phyloP scores from a whole-genome alignment of 371 early-diverging fungal species.

The Syncephalastrum contaminatum region DNA sequence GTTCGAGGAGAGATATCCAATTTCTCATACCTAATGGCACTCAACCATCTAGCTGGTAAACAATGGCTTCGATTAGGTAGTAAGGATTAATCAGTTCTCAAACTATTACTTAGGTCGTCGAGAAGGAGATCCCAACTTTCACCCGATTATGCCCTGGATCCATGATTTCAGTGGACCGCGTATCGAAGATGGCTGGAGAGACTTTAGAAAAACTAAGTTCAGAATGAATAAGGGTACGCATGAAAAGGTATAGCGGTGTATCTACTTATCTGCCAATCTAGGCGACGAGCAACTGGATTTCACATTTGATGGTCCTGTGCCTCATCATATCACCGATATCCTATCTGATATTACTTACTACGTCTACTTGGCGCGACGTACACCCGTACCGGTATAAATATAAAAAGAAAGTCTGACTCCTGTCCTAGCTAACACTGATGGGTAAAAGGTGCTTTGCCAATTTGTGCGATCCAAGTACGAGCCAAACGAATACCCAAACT shows the following conservation, averaged over 20 bases:
- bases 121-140: constrained; percentile 67
- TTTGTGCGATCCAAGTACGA: constrained; percentile 72
- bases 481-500: constrained; percentile 69
- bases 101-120: constrained; percentile 45
- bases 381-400: constrained; percentile 56
- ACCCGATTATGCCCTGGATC: constrained; percentile 76
- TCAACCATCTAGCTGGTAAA: constrained; percentile 76
- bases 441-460: constrained; percentile 52
- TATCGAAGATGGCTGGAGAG: constrained; percentile 60
- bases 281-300: constrained; percentile 75
- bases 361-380: constrained; percentile 65
- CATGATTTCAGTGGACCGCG: constrained; percentile 63
- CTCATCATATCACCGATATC: constrained; percentile 73
- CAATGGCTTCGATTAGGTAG: constrained; percentile 4
- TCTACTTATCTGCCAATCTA: not conserved
- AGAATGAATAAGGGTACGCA: constrained; percentile 61
- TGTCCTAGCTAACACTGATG: not conserved
- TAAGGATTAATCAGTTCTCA: not conserved
- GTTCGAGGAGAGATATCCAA: constrained; percentile 74
- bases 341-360: constrained; percentile 72
- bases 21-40: constrained; percentile 79
- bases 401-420: not conserved
- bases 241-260: not conserved
- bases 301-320: constrained; percentile 67
- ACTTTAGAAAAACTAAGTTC: constrained; percentile 67